A percentile compares a stretch with the other conserved stretches of the same genome.
phyloP scores from a whole-genome alignment of 345 rosid genomes.

The Corymbia maculata region DNA sequence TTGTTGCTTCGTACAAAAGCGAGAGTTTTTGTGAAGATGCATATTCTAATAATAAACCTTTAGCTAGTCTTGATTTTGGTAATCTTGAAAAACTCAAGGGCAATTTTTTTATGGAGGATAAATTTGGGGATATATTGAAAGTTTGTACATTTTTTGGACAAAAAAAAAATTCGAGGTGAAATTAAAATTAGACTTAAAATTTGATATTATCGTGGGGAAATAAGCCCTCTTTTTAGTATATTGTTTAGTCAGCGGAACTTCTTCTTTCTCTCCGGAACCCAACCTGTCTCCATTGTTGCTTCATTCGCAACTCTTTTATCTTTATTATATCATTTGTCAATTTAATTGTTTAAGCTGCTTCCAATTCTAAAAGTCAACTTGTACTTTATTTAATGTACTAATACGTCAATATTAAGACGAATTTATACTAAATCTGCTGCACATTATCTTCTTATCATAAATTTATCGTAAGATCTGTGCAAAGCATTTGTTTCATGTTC shows the following conservation, averaged over 20 bases:
- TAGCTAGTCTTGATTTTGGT: background rate
- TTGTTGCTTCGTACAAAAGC: background rate
- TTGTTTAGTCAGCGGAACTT: background rate
- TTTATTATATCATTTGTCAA: background rate
- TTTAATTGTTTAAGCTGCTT: background rate
- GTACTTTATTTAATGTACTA: background rate
- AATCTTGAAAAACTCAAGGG: background rate
- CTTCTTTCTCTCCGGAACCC: background rate
- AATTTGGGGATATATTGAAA: background rate
- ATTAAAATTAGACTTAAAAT: background rate
- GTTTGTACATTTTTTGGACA: background rate
- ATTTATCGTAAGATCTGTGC: fast-evolving
- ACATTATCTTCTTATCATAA: background rate
- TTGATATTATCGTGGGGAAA: background rate
- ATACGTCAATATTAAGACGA: background rate
- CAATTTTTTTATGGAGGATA: background rate
- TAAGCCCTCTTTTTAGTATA: background rate
- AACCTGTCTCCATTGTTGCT: background rate
- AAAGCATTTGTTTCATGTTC: background rate
- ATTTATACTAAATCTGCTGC: background rate
- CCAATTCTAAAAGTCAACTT: background rate
- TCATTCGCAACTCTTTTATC: background rate
- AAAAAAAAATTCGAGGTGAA: background rate
- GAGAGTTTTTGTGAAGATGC: background rate
- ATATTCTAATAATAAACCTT: background rate